A percentile compares a stretch with the other conserved stretches of the same genome.
Evolutionary conservation across 306 rosid species (phyloP).

Genomic region (Boehmeria nivea): DNA sequence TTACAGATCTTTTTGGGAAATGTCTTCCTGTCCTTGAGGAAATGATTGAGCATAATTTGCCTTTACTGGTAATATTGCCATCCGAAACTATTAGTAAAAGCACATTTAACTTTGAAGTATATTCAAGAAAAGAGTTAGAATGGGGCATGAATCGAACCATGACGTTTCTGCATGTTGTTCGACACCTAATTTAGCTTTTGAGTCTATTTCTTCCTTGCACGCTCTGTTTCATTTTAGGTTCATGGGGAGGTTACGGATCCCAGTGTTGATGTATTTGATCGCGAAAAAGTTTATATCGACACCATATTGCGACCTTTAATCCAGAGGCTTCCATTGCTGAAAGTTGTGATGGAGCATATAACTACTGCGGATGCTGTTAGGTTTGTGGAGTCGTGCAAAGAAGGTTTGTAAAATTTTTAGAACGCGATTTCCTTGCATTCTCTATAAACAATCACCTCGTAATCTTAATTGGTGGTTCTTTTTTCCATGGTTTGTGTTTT

Average conservation of each 20-base stretch:
- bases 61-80: constrained; percentile 52
- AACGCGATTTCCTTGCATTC: background rate
- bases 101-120: too few species aligned
- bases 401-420: constrained; percentile 32
- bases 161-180: background rate
- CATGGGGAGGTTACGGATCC: constrained; percentile 89
- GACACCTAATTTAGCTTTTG: too few species aligned
- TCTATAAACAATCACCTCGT: background rate
- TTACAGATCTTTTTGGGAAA: constrained; percentile 72
- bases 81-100: background rate
- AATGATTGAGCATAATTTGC: constrained; percentile 72
- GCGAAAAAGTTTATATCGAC: constrained; percentile 85
- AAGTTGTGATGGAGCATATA: constrained; percentile 92
- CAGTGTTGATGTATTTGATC: constrained; percentile 69
- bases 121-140: background rate
- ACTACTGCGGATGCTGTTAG: constrained; percentile 79
- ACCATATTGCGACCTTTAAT: constrained; percentile 62
- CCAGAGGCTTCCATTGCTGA: constrained; percentile 73
- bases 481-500: too few species aligned
- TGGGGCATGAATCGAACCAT: background rate
- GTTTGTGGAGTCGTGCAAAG: constrained; percentile 67
- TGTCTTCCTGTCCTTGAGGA: constrained; percentile 83
- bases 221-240: constrained; percentile 59
- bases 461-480: background rate
- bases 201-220: background rate